Conservation (phyloP, 2,329 filamentous ascomycete genomes). For the Aspergillus transmontanensis region DNA sequence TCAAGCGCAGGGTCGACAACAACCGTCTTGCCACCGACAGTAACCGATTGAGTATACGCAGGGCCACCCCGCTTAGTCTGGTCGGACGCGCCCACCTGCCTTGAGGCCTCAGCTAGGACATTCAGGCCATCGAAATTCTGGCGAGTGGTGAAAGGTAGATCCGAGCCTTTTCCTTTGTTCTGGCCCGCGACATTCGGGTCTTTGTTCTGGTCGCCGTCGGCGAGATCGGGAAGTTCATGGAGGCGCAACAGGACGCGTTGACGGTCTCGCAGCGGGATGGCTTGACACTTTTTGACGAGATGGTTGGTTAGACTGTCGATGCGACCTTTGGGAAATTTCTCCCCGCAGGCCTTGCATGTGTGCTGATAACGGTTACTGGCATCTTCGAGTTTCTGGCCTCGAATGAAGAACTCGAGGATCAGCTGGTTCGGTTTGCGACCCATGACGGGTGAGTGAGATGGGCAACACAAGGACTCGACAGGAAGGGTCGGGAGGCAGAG, state of each 20-base stretch:
- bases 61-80: slow-evolving; percentile 45
- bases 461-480: slow-evolving; percentile 16
- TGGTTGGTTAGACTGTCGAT: slow-evolving; percentile 81
- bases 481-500: slow-evolving; percentile 6
- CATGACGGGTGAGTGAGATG: slow-evolving; percentile 46
- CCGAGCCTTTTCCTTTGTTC: slow-evolving; percentile 39
- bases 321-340: slow-evolving; percentile 86
- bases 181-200: slow-evolving; percentile 40
- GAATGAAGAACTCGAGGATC: slow-evolving; percentile 85
- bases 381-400: slow-evolving; percentile 83
- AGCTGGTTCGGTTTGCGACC: slow-evolving; percentile 81
- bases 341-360: slow-evolving; percentile 84
- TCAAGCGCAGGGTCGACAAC: slow-evolving; percentile 48
- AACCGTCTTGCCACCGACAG: slow-evolving; percentile 44
- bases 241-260: slow-evolving; percentile 74
- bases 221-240: slow-evolving; percentile 66
- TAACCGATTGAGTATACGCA: slow-evolving; percentile 43
- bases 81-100: slow-evolving; percentile 66
- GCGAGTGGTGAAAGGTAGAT: slow-evolving; percentile 50
- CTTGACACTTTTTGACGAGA: slow-evolving; percentile 83
- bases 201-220: slow-evolving; percentile 41
- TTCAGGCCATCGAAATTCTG: slow-evolving; percentile 79
- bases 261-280: slow-evolving; percentile 72
- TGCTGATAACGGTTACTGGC: slow-evolving; percentile 90
- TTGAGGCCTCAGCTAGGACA: slow-evolving; percentile 83